Percentiles rank a stretch among this genome's conserved stretches.
Evolutionary conservation across 2,329 filamentous ascomycete species (phyloP).

Genomic region (Nothophaeocryptopus gaeumannii): DNA sequence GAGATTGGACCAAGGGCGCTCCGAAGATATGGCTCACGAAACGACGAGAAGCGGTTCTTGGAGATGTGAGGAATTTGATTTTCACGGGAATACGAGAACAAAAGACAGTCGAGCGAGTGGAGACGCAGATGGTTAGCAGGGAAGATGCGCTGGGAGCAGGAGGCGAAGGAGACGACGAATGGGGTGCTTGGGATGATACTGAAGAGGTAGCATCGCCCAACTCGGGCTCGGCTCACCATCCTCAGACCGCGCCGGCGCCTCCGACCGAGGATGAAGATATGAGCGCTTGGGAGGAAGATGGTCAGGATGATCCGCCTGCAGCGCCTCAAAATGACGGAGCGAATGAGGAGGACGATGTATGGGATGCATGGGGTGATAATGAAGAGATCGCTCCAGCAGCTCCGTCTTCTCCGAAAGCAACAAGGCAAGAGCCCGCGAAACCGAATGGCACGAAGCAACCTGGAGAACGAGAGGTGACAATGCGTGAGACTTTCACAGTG

Average conservation of each 20-base stretch:
- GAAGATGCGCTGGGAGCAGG: constrained; percentile 55
- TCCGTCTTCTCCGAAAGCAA: constrained; percentile 21
- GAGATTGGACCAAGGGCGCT: constrained; percentile 76
- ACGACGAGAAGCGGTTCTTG: constrained; percentile 74
- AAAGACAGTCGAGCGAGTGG: constrained; percentile 74
- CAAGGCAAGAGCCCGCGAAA: constrained; percentile 25
- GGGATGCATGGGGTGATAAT: constrained; percentile 84
- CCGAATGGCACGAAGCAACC: constrained; percentile 31
- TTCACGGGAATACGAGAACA: constrained; percentile 63
- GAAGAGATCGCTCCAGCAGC: constrained; percentile 46
- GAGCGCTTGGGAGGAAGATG: constrained; percentile 48
- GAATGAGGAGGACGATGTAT: constrained; percentile 60
- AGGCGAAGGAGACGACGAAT: constrained; percentile 63
- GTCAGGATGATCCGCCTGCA: constrained; percentile 22
- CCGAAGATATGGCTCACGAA: constrained; percentile 83
- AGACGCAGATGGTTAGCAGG: constrained; percentile 73
- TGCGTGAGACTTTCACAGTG: constrained; percentile 83
- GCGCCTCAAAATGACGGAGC: constrained; percentile 22
- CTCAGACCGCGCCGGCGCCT: constrained; percentile 14
- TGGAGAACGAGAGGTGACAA: constrained; percentile 52
- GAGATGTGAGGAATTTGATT: constrained; percentile 68
- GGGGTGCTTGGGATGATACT: constrained; percentile 72
- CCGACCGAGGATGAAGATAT: constrained; percentile 45
- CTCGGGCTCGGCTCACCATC: constrained; percentile 14
- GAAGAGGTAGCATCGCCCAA: constrained; percentile 46